Evolutionary conservation across 352 stramenopile genomes (phyloP), one percentile per base, ranked within the genome.

Genomic region (Pythium brachiatum): DNA sequence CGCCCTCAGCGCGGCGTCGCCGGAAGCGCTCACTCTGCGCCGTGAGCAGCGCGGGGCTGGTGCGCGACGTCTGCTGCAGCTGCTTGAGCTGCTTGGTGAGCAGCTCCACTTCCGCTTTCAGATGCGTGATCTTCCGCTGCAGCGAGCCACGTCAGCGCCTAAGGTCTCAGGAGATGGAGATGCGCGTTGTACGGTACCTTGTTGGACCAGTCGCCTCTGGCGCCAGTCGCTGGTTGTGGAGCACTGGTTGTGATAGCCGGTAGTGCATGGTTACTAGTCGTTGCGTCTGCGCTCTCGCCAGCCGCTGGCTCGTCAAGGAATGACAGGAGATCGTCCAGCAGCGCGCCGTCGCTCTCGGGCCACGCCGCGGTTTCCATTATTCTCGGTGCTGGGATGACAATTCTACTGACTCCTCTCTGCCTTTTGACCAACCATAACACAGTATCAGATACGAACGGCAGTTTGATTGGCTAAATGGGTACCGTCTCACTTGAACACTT

Each of bases 241-340:
- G 1, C 7, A 18, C 47, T 34, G 29, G 29, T 9, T 34, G 29
- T 34, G 29, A 34, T 9, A 34, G 29, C 9, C 29, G 9, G 9
- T 9, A 9, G 29, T 11, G 29, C 29, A 9, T 34, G 29, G 29
- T 34, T 5, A 34, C 29, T 5, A 23, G 38, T 9, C 13, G 18
- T 6, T 5, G 38, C 16, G 7, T 46, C 38, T 8, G 20, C 12
- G 5, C 38, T 23, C 38, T 46, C 38, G 18, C 38, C 21, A 8
- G 31, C 7, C 29, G 51, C 7, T 8, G 27, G 26, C 7, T 41
- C 51, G 23, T 57, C 51, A 4, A 57, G 51, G 31, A 57, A 46
- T 29, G 51, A 26, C 25, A 57, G 31, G 18, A 57, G 51, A 46
- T 59, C 53, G 23, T 59, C 53, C 20, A 59, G 53, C 3, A 59